These are phyloP conservation scores for Coelastrella sp. DNA, from an alignment of 139 green algal genomes.

Conservation along the genomic window DNA sequence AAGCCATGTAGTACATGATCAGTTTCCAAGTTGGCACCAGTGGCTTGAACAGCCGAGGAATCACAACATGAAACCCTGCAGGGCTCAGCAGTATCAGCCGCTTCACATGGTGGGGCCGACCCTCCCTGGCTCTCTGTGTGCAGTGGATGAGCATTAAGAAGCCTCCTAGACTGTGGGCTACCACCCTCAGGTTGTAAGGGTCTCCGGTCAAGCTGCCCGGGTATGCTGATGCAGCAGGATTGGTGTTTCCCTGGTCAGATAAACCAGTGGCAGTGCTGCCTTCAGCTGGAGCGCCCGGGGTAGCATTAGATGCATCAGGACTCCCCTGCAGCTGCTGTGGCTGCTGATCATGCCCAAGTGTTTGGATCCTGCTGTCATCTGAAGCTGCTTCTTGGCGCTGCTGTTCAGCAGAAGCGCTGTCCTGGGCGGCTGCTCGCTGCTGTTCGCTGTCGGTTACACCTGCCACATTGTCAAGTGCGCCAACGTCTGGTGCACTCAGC, in stretches of 20 bases:
- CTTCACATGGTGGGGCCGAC: constrained; percentile 67
- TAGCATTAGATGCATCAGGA: too few relatives aligned
- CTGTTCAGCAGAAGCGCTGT: too few relatives aligned
- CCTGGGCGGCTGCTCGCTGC: too few relatives aligned
- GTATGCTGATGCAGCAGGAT: background rate
- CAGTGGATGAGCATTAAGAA: constrained; percentile 78
- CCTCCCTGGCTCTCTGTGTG: constrained; percentile 38
- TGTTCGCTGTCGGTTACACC: too few relatives aligned
- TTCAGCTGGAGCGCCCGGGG: too few relatives aligned
- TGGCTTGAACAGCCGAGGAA: constrained; percentile 34
- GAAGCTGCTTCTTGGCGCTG: too few relatives aligned
- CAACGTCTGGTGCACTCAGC: background rate
- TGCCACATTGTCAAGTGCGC: background rate
- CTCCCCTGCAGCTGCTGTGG: background rate
- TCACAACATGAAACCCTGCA: constrained; percentile 58
- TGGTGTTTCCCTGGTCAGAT: background rate
- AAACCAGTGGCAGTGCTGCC: too few relatives aligned
- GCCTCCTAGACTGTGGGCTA: constrained; percentile 81
- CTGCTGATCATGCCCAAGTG: too few relatives aligned
- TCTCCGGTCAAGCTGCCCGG: background rate
- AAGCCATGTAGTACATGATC: constrained; percentile 1
- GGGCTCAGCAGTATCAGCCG: constrained; percentile 85
- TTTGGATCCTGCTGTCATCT: too few relatives aligned
- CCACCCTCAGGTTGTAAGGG: constrained; percentile 74
- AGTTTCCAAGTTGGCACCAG: background rate